Conservation (phyloP, 2,329 filamentous ascomycete species). For the Emergomyces orientalis region DNA sequence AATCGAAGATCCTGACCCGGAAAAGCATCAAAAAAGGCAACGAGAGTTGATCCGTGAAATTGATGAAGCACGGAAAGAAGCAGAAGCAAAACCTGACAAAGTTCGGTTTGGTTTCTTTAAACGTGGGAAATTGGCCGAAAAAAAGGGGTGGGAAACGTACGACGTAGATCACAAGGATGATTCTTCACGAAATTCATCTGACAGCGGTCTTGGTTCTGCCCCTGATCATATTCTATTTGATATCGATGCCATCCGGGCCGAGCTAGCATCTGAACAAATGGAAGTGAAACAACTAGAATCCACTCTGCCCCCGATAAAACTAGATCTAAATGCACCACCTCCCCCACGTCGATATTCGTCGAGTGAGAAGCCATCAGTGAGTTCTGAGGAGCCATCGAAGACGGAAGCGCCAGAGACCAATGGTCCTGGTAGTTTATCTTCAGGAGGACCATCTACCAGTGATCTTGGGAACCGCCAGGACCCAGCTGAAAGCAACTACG, state of each 20-base stretch:
- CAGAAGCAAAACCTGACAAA: slow-evolving; percentile 69
- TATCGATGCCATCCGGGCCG: slow-evolving; percentile 82
- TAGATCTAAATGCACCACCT: slow-evolving; percentile 44
- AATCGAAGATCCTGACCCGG: slow-evolving; percentile 94
- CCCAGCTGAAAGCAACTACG: not conserved
- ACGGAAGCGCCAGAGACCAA: not conserved
- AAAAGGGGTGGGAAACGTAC: slow-evolving; percentile 91
- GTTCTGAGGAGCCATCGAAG: not conserved
- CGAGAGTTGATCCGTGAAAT: slow-evolving; percentile 93
- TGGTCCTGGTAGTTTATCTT: not conserved
- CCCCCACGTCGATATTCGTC: slow-evolving; percentile 13
- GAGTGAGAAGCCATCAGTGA: not conserved
- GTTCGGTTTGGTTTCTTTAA: slow-evolving; percentile 69
- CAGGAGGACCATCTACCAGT: not conserved
- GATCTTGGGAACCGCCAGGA: not conserved
- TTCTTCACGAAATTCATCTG: slow-evolving; percentile 21
- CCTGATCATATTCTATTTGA: slow-evolving; percentile 68
- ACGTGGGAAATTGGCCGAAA: slow-evolving; percentile 61
- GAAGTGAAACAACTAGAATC: slow-evolving; percentile 74
- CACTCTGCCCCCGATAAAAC: slow-evolving; percentile 81
- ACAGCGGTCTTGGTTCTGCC: slow-evolving; percentile 21
- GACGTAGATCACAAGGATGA: slow-evolving; percentile 49
- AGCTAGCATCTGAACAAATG: slow-evolving; percentile 63
- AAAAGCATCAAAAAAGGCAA: slow-evolving; percentile 79
- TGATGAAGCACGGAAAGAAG: slow-evolving; percentile 79